Conservation (phyloP, 192 early-diverging fungal species). For the Chytriomyces hyalinus region DNA sequence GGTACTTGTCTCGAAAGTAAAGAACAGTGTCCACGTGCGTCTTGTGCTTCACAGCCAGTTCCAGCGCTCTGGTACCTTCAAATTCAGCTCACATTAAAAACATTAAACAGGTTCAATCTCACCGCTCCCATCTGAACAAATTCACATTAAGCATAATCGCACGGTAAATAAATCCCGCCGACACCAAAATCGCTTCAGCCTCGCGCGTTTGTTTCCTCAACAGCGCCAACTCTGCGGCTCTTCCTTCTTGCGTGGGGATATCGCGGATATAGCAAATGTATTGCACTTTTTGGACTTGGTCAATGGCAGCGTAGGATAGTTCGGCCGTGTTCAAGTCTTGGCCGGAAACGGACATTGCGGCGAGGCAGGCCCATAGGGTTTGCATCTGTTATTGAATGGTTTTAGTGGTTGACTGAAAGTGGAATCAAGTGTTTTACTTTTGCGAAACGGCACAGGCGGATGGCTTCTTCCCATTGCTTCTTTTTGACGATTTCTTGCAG, state of each 20-base stretch:
- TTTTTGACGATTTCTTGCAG: conserved; percentile 60
- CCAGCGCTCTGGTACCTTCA: conserved; percentile 44
- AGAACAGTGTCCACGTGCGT: conserved; percentile 67
- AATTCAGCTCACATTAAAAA: background rate
- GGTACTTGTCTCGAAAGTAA: conserved; percentile 57
- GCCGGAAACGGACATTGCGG: conserved; percentile 58
- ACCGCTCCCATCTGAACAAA: conserved; percentile 67
- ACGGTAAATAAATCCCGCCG: conserved; percentile 54
- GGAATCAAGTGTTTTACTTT: conserved; percentile 38
- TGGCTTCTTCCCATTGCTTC: conserved; percentile 70
- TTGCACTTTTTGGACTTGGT: conserved; percentile 63
- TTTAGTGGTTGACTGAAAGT: conserved; percentile 5
- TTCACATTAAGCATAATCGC: conserved; percentile 61
- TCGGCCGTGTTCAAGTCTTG: conserved; percentile 69
- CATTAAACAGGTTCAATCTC: conserved; percentile 15
- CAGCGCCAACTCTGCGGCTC: conserved; percentile 61
- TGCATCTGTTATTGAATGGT: conserved; percentile 39
- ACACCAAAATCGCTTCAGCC: conserved; percentile 59
- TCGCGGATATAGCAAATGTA: conserved; percentile 63
- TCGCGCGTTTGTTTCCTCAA: conserved; percentile 57
- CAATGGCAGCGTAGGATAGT: conserved; percentile 65
- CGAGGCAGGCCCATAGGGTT: conserved; percentile 65
- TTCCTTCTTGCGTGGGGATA: conserved; percentile 54
- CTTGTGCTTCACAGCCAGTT: conserved; percentile 64
- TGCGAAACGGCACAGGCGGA: conserved; percentile 58